Conservation (phyloP, 805 yeast species). For the Cyberlindnera galapagoensis region DNA sequence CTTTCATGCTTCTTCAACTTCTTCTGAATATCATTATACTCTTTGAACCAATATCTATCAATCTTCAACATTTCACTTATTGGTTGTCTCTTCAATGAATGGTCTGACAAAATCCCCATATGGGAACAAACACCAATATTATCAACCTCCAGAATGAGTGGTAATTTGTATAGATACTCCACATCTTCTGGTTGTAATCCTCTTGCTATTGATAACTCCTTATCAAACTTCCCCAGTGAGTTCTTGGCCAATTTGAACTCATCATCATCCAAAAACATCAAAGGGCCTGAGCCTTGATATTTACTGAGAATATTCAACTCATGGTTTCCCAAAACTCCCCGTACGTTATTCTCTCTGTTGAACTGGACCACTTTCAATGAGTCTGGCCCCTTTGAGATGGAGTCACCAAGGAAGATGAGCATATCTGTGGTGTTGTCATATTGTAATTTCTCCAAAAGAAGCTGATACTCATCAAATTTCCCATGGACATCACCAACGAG, state of each 20-base stretch:
- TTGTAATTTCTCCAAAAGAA: constrained; percentile 44
- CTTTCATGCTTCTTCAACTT: constrained; percentile 24
- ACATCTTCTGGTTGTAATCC: constrained; percentile 53
- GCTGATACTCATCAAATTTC: constrained; percentile 46
- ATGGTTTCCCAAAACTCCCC: constrained; percentile 85
- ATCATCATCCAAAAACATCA: constrained; percentile 16
- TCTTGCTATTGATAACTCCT: constrained; percentile 12
- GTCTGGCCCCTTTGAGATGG: constrained; percentile 77
- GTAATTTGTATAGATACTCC: constrained; percentile 51
- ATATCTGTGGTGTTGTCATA: constrained; percentile 46
- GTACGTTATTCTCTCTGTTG: constrained; percentile 51
- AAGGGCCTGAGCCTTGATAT: constrained; percentile 42
- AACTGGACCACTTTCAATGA: constrained; percentile 63
- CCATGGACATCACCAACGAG: constrained; percentile 91
- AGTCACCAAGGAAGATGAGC: constrained; percentile 75
- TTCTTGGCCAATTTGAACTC: constrained; percentile 16
- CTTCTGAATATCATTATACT: constrained; percentile 20
- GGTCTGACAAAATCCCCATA: constrained; percentile 6
- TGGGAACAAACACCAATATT: constrained; percentile 30
- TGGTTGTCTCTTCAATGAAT: constrained; percentile 33
- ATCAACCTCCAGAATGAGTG: constrained; percentile 59
- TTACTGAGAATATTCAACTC: constrained; percentile 65
- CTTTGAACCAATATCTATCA: constrained; percentile 54
- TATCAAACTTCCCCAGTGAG: constrained; percentile 9
- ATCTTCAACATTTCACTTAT: constrained; percentile 62